These are phyloP conservation scores for Phaffia australis DNA, from an alignment of 768 basidiomycete species.

Conservation along the genomic window DNA sequence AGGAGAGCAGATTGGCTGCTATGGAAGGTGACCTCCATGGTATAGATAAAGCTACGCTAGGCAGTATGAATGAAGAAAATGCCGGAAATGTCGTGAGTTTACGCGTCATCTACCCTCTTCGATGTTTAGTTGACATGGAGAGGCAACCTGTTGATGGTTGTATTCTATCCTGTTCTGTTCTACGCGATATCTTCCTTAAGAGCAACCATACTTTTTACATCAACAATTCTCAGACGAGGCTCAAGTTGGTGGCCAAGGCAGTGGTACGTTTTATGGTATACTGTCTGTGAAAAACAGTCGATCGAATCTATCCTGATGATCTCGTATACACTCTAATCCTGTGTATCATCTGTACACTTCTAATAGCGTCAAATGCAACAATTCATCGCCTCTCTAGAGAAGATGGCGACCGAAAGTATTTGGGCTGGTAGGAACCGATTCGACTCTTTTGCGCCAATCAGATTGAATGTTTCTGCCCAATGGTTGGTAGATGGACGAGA, in stretches of 20 bases:
- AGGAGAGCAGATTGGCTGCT: constrained; percentile 35
- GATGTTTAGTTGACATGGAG: background rate
- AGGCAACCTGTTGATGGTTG: background rate
- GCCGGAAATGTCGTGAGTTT: constrained; percentile 30
- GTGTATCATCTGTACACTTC: background rate
- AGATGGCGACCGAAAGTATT: constrained; percentile 60
- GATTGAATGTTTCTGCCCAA: constrained; percentile 84
- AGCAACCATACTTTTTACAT: constrained; percentile 89
- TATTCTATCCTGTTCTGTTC: background rate
- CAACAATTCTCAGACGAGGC: constrained; percentile 73
- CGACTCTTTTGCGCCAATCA: constrained; percentile 65
- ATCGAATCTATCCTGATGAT: too few species aligned
- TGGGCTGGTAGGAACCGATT: constrained; percentile 63
- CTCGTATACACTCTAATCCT: background rate
- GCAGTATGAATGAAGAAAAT: constrained; percentile 42
- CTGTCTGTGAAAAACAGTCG: background rate
- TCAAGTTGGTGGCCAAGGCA: constrained; percentile 77
- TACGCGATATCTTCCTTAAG: background rate
- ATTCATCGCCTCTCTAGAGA: constrained; percentile 85
- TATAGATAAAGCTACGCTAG: constrained; percentile 34
- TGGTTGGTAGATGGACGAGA: constrained; percentile 99
- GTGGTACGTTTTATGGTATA: constrained; percentile 47
- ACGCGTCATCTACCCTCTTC: background rate
- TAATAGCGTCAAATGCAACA: constrained; percentile 85
- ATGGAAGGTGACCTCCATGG: constrained; percentile 17